Evolutionary conservation across 768 basidiomycete species (phyloP), one percentile per base, ranked within the genome.

Genomic region (Kwoniella dendrophila): DNA sequence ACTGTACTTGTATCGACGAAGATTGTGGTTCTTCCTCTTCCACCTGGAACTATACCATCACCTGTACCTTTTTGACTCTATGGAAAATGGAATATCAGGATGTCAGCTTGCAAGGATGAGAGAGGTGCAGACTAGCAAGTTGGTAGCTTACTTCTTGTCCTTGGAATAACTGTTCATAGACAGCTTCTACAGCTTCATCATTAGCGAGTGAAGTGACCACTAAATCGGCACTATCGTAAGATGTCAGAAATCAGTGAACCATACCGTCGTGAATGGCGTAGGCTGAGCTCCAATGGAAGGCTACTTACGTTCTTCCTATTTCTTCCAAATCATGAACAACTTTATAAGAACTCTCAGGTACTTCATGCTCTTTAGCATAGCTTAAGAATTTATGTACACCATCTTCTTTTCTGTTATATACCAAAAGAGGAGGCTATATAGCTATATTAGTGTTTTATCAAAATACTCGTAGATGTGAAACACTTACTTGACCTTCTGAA

Each of bases 1-100:
- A 90, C 89, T 2, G 91, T 94, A 79, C 86, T 87, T 12, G 88
- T 90, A 68, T 94, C 91, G 32, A 92, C 87, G 66, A 93, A 91
- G 47, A 90, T 88, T 75, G 87, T 92, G 67, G 82, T 78, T 72
- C 62, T 50, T n/a, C 68, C 75, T 49, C 56, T 33, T 40, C 82
- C 71, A 50, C 70, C 70, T 29, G 72, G 68, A 3, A 64, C 27
- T 49, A 73, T 70, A 2, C 72, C 71, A 68, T 68, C 71, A 72
- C 81, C 86, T 81, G 71, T 36, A 48, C 63, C 71, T 38, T 53
- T 34, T 40, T 64, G 62, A 14, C 34, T 47, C 57, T 71, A 66
- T 32, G n/a, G n/a, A n/a, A n/a, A n/a, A 36, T 41, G 22, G 24
- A 29, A 12, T 6, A 16, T 22, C 11, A 27, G 11, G 12, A 6